Evolutionary conservation across 2,329 filamentous ascomycete species (phyloP).

Genomic region (Polychaeton citri): DNA sequence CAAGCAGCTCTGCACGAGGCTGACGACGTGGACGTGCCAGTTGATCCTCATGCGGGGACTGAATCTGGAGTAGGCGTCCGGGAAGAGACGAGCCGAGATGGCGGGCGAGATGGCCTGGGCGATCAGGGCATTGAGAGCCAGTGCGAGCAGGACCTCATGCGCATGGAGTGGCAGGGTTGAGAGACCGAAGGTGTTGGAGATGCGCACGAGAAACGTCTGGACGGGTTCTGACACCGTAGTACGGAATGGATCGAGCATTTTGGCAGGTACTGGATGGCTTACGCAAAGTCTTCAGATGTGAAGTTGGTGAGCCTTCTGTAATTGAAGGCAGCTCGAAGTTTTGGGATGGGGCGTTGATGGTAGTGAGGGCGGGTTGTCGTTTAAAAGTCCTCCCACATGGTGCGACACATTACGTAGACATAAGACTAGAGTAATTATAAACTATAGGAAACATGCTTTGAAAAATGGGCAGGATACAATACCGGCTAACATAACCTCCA

Average conservation of each 20-base stretch:
- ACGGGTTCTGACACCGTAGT: conserved; percentile 45
- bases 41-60: conserved; percentile 54
- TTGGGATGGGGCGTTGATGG: no score
- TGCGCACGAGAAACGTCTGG: conserved; percentile 44
- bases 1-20: conserved; percentile 60
- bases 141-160: conserved; percentile 59
- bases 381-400: no score
- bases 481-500: no score
- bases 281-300: no score
- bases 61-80: conserved; percentile 49
- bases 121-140: conserved; percentile 54
- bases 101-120: conserved; percentile 54
- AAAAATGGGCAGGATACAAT: no score
- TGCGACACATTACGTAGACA: no score
- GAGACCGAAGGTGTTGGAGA: conserved; percentile 48
- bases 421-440: no score
- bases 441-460: no score
- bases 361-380: no score
- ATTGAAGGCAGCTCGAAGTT: no score
- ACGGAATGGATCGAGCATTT: conserved; percentile 63
- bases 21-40: conserved; percentile 79
- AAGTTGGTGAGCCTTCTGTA: no score
- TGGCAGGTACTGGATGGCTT: conserved; percentile 6
- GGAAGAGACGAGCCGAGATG: conserved; percentile 49
- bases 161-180: conserved; percentile 60